A percentile compares a stretch with the other conserved stretches of the same genome.
These are phyloP conservation scores for Blakeslea trispora DNA, from an alignment of 371 early-diverging fungal species.

Conservation along the genomic window DNA sequence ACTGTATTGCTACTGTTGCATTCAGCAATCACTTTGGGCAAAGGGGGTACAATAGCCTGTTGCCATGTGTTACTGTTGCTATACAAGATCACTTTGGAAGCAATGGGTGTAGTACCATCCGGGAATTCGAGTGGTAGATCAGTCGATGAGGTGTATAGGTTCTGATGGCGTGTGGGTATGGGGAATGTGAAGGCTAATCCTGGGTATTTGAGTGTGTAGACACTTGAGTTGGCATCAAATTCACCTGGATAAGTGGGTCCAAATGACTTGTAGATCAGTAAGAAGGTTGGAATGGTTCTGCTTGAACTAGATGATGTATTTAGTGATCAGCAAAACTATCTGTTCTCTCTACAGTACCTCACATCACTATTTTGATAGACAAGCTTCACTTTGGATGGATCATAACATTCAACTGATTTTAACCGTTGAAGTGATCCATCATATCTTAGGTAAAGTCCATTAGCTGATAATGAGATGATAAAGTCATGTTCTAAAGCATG, in stretches of 20 bases:
- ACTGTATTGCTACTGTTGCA: conserved; percentile 41
- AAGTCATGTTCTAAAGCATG: conserved; percentile 62
- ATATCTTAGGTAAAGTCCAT: conserved; percentile 65
- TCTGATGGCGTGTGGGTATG: conserved; percentile 61
- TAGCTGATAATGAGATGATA: conserved; percentile 60
- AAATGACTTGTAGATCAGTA: conserved; percentile 69
- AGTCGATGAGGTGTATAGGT: conserved; percentile 48
- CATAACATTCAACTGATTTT: conserved; percentile 64
- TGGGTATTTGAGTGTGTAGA: conserved; percentile 72
- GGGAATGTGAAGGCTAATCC: conserved; percentile 77
- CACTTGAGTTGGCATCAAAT: conserved; percentile 51
- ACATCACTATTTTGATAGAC: conserved; percentile 67
- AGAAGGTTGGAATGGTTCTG: conserved; percentile 67
- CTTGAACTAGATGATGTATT: conserved; percentile 47
- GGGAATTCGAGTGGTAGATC: conserved; percentile 74
- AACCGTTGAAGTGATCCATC: conserved; percentile 67
- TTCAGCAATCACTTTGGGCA: conserved; percentile 47
- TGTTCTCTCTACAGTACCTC: conserved; percentile 55
- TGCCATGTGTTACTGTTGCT: conserved; percentile 52
- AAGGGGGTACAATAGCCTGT: conserved; percentile 44
- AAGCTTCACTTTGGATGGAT: conserved; percentile 61
- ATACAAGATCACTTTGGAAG: conserved; percentile 63
- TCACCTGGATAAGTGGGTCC: conserved; percentile 76
- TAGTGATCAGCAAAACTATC: not conserved
- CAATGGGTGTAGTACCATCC: conserved; percentile 77